These are phyloP conservation scores for Cryptococcus depauperatus DNA, from an alignment of 1,284 basidiomycete species.

Conservation along the genomic window DNA sequence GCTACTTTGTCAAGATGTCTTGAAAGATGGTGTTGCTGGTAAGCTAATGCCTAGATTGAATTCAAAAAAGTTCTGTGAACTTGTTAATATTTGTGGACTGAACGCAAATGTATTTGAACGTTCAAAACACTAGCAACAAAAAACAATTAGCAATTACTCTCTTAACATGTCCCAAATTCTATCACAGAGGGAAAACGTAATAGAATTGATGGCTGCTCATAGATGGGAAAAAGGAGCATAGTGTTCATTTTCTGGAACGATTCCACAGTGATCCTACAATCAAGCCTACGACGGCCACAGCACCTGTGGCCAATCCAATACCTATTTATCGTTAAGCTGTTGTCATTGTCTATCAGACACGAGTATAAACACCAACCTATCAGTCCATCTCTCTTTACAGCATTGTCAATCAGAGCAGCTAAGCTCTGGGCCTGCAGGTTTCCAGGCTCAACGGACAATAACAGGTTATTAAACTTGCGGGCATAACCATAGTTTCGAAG, in stretches of 20 bases:
- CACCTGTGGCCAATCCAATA: constrained; percentile 87
- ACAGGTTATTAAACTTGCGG: constrained; percentile 79
- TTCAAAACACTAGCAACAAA: too few relatives aligned
- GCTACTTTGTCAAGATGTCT: too few relatives aligned
- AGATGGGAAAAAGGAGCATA: too few relatives aligned
- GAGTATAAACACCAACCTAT: constrained; percentile 48
- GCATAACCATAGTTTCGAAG: constrained; percentile 93
- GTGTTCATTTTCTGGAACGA: constrained; percentile 52
- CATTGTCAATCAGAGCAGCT: constrained; percentile 73
- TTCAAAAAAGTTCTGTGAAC: too few relatives aligned
- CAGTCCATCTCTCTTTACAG: constrained; percentile 61
- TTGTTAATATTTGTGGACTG: too few relatives aligned
- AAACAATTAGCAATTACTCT: too few relatives aligned
- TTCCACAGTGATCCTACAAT: constrained; percentile 74
- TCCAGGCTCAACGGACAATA: constrained; percentile 85
- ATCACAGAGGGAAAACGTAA: too few relatives aligned
- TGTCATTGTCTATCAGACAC: constrained; percentile 6
- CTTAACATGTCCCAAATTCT: too few relatives aligned
- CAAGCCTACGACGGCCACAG: constrained; percentile 75
- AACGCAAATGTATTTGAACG: too few relatives aligned
- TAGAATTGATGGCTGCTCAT: too few relatives aligned
- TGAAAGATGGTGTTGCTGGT: too few relatives aligned
- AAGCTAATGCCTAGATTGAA: too few relatives aligned
- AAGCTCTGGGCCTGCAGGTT: constrained; percentile 92
- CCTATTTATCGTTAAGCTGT: constrained; percentile 47